Evolutionary conservation across 345 rosid species (phyloP), one percentile per base, ranked within the genome.

Genomic region (Populus simonii): DNA sequence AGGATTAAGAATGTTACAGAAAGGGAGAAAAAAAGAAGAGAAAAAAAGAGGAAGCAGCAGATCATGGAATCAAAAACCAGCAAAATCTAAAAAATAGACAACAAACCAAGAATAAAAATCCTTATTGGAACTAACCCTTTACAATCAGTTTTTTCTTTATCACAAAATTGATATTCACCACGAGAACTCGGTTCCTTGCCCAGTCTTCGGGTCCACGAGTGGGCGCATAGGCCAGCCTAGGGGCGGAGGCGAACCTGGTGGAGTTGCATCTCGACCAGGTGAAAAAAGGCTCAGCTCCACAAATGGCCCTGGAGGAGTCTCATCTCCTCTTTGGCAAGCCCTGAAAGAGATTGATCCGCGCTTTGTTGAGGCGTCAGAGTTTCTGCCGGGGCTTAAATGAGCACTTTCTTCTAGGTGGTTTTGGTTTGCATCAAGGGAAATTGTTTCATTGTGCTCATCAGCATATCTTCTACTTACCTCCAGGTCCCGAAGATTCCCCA

Each of bases 161-260:
- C 96, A 89, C 94, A 92, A 90, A 92, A 92, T 89, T 89, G 92
- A 83, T 84, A 80, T 80, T 85, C 86, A 85, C 79, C 88, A 78
- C 65, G 61, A 76, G 80, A 80, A 53, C 74, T 80, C 80, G 13
- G 79, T 73, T 62, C 72, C 83, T 74, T 71, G 76, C 17, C 66
- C 74, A 11, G 81, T 72, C 68, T 76, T 41, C 61, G 73, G 80
- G 84, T 82, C 79, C 89, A 55, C 65, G 57, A 76, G 82, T 7
- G 86, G 79, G 15, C 79, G 84, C 92, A 89, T 88, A 17, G 90
- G 92, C 95, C 93, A 88, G 55, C 90, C 91, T 1, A 87, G 78
- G n/a, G 27, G 85, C 0, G 87, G 86, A 41, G 92, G 90, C 39
- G 92, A 91, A 23, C 81, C 90, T 0, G 89, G 89, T 31, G 90